phyloP scores from a whole-genome alignment of 371 early-diverging fungal species.

The Mortierella sp. region DNA sequence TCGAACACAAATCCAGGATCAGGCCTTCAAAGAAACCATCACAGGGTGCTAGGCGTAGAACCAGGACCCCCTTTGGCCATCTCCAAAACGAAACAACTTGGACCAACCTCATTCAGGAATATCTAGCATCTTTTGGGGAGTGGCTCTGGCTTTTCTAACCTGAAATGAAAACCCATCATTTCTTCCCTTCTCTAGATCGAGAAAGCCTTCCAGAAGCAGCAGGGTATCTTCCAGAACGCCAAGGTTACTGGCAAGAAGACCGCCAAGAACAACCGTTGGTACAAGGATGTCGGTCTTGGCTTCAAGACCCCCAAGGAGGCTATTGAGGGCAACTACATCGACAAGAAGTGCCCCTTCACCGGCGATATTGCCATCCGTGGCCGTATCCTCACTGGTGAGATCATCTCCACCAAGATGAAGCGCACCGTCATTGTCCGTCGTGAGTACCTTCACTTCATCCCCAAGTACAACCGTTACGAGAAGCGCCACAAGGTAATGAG shows the following conservation, averaged over 20 bases:
- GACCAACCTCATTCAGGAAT: not conserved
- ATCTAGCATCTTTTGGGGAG: not conserved
- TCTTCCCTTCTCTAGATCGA: constrained; percentile 67
- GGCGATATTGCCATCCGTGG: constrained; percentile 98
- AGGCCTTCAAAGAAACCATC: not conserved
- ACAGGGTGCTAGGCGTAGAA: not conserved
- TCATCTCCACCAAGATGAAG: constrained; percentile 99
- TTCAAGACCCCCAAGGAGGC: constrained; percentile 99
- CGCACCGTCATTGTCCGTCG: constrained; percentile 98
- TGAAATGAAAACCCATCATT: no score
- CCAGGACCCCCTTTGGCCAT: not conserved
- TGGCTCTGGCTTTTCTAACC: no score
- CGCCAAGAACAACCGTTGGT: constrained; percentile 85
- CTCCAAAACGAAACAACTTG: not conserved
- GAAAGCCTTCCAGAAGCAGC: constrained; percentile 98
- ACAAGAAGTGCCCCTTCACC: constrained; percentile 99
- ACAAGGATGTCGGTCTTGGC: constrained; percentile 99
- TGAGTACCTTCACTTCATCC: constrained; percentile 99
- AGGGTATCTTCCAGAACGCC: constrained; percentile 94
- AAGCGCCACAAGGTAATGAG: constrained; percentile 95
- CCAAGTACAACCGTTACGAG: constrained; percentile 99
- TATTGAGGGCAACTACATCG: constrained; percentile 96
- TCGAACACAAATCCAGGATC: no score
- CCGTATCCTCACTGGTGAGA: constrained; percentile 97
- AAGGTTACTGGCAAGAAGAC: constrained; percentile 84